Percentiles rank a stretch among this genome's conserved stretches.
These are phyloP conservation scores for Eutrema salsugineum DNA, from an alignment of 441 rosid species.

Conservation along the genomic window DNA sequence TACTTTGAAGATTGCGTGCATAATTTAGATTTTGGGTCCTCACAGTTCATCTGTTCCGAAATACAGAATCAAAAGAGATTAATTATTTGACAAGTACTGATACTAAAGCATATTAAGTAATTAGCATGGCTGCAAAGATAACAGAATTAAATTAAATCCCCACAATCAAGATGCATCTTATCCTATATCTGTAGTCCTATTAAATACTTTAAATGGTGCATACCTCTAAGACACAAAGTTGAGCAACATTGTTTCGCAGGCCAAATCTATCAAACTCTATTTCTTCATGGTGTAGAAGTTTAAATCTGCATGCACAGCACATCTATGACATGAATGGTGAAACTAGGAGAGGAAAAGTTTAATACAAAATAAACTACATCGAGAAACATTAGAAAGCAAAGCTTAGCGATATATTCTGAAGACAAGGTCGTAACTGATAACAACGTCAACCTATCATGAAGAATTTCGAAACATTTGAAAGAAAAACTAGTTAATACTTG, in stretches of 20 bases:
- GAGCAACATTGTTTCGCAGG: conserved; percentile 92
- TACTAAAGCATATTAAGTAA: background rate
- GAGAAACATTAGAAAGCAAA: conserved; percentile 3
- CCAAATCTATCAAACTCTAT: conserved; percentile 83
- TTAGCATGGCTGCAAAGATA: background rate
- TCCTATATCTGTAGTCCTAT: background rate
- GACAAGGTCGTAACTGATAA: background rate
- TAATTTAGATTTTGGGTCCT: conserved; percentile 32
- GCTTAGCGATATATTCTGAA: background rate
- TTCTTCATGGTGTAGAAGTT: conserved; percentile 73
- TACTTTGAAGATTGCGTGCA: conserved; percentile 40
- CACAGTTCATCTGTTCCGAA: conserved; percentile 50
- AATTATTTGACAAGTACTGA: background rate
- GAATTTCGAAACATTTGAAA: background rate
- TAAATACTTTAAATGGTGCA: background rate
- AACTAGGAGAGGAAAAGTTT: conserved; percentile 20
- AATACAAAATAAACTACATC: conserved; percentile 1
- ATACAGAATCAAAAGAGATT: background rate
- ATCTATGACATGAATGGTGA: conserved; percentile 16
- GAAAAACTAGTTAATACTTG: background rate
- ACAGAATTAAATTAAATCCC: background rate
- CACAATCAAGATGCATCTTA: conserved; percentile 2
- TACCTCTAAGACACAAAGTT: conserved; percentile 90
- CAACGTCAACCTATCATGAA: background rate
- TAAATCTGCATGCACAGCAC: conserved; percentile 58